phyloP scores from a whole-genome alignment of 495 filamentous ascomycete genomes.

The Aspergillus avenaceus region DNA sequence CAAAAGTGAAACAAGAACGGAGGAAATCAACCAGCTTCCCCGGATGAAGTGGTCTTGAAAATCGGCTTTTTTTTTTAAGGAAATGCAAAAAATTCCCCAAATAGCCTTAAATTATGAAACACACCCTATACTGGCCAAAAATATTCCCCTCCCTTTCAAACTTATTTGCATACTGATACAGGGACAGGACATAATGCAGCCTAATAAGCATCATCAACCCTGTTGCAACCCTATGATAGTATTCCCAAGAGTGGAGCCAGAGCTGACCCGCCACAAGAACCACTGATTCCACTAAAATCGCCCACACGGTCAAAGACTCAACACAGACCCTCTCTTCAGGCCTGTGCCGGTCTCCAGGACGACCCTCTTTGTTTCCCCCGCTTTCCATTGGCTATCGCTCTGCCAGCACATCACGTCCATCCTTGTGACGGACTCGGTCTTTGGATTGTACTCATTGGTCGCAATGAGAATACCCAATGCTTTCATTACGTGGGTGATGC shows the following conservation, averaged over 20 bases:
- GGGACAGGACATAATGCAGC: not conserved
- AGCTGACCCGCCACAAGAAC: not conserved
- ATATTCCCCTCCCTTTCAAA: too few relatives aligned
- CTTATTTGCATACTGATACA: not conserved
- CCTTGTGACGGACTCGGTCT: not conserved
- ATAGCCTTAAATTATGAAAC: not conserved
- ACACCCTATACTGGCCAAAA: not conserved
- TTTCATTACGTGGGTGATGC: not conserved
- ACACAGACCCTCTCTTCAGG: not conserved
- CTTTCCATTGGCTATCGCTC: conserved; percentile 8
- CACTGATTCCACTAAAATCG: too few relatives aligned
- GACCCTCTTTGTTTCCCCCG: not conserved
- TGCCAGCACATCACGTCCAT: conserved; percentile 32
- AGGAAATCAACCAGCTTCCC: not conserved
- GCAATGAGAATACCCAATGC: not conserved
- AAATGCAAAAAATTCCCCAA: too few relatives aligned
- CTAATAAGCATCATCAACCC: not conserved
- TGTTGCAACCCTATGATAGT: not conserved
- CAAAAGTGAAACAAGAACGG: conserved; percentile 2
- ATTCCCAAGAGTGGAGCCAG: not conserved
- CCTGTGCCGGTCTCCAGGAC: not conserved
- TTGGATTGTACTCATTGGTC: not conserved
- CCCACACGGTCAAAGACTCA: not conserved
- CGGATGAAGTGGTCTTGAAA: not conserved
- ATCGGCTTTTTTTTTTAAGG: too few relatives aligned